These are phyloP conservation scores for Sporothrix dimorphospora DNA, from an alignment of 2,329 filamentous ascomycete species.

Conservation along the genomic window DNA sequence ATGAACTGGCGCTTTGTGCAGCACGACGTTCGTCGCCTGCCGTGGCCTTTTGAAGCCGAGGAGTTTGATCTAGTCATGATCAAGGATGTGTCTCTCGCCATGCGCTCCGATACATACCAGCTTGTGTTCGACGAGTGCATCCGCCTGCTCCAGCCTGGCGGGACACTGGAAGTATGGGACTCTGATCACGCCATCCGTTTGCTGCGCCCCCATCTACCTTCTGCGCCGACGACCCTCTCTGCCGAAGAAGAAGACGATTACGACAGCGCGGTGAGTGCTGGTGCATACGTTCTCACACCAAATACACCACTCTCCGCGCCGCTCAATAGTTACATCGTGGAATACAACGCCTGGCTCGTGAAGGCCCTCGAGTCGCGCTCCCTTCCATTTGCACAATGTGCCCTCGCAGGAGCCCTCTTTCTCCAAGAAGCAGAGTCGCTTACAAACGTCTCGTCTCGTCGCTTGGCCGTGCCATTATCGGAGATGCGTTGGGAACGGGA, in stretches of 20 bases:
- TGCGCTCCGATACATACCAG: conserved; percentile 63
- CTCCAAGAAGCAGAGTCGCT: conserved; percentile 78
- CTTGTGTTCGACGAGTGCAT: conserved; percentile 70
- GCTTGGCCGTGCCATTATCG: conserved; percentile 83
- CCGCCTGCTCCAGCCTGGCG: conserved; percentile 75
- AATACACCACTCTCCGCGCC: conserved; percentile 81
- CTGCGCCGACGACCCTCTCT: conserved; percentile 28
- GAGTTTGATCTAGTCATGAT: conserved; percentile 89
- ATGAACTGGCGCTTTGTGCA: conserved; percentile 89
- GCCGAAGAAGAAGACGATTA: conserved; percentile 59
- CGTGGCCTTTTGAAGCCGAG: conserved; percentile 76
- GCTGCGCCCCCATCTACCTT: conserved; percentile 74
- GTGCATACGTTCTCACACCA: conserved; percentile 79
- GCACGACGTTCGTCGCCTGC: conserved; percentile 76
- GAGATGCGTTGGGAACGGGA: conserved; percentile 88
- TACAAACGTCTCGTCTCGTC: conserved; percentile 69
- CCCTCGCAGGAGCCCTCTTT: conserved; percentile 73
- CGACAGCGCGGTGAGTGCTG: conserved; percentile 67
- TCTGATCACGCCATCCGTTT: conserved; percentile 83
- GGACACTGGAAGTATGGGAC: conserved; percentile 86
- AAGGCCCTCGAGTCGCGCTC: conserved; percentile 73
- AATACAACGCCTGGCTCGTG: conserved; percentile 82
- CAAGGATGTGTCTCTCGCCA: conserved; percentile 75
- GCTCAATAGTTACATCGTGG: conserved; percentile 78
- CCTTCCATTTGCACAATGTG: conserved; percentile 76